Evolutionary conservation across 2,329 filamentous ascomycete species (phyloP).

Genomic region (Rhinocladiella mackenziei): DNA sequence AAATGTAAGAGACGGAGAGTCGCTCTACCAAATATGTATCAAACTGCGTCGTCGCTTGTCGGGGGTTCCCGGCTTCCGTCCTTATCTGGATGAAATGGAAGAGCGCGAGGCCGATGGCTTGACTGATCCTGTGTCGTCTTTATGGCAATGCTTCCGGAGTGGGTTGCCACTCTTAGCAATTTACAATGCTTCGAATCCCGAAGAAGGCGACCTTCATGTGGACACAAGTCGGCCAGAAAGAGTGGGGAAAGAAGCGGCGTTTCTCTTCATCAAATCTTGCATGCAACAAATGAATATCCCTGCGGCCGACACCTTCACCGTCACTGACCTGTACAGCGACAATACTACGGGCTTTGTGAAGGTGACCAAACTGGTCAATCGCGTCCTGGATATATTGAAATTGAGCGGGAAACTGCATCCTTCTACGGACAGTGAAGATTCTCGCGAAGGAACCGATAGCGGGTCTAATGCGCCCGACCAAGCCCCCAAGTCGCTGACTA

Average conservation of each 20-base stretch:
- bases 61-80: conserved; percentile 78
- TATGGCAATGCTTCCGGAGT: conserved; percentile 82
- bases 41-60: conserved; percentile 75
- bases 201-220: conserved; percentile 57
- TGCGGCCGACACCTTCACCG: conserved; percentile 80
- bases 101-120: conserved; percentile 57
- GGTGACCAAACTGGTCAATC: conserved; percentile 80
- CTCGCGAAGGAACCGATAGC: conserved; percentile 44
- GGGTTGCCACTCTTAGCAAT: conserved; percentile 82
- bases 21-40: conserved; percentile 92
- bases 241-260: conserved; percentile 83
- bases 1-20: conserved; percentile 93
- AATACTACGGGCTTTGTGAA: conserved; percentile 98
- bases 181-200: conserved; percentile 78
- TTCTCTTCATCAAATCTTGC: conserved; percentile 89
- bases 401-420: conserved; percentile 67
- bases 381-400: conserved; percentile 81
- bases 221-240: conserved; percentile 53
- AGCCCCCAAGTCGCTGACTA: conserved; percentile 52
- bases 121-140: conserved; percentile 78
- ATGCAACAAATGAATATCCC: conserved; percentile 75
- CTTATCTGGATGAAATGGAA: conserved; percentile 67
- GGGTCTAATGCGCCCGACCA: conserved; percentile 34
- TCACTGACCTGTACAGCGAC: conserved; percentile 84
- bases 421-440: conserved; percentile 41